A percentile compares a stretch with the other conserved stretches of the same genome.
phyloP scores from a whole-genome alignment of 495 filamentous ascomycete genomes.

The Amniculicola lignicola region DNA sequence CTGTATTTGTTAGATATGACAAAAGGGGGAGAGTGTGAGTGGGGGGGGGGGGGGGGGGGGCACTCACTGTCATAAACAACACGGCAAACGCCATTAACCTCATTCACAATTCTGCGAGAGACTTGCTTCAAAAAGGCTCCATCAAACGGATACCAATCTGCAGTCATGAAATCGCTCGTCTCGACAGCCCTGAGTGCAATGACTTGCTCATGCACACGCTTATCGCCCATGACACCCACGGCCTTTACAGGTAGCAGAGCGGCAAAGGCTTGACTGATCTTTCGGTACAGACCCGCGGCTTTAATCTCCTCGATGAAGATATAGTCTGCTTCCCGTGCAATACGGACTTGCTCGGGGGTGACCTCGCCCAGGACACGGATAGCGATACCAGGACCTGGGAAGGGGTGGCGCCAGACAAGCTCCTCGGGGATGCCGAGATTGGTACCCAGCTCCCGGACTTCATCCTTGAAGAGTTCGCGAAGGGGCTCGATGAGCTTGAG shows the following conservation, averaged over 20 bases:
- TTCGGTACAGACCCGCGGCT: slow-evolving; percentile 76
- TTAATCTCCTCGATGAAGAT: slow-evolving; percentile 87
- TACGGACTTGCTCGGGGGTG: slow-evolving; percentile 71
- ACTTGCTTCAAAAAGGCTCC: slow-evolving; percentile 66
- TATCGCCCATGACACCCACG: slow-evolving; percentile 79
- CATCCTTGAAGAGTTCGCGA: slow-evolving; percentile 78
- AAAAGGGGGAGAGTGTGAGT: background rate
- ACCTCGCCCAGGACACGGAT: slow-evolving; percentile 90
- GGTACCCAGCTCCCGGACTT: slow-evolving; percentile 73
- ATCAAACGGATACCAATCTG: slow-evolving; percentile 64
- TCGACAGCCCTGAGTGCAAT: slow-evolving; percentile 69
- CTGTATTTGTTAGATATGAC: slow-evolving; percentile 33
- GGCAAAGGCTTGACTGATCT: slow-evolving; percentile 82
- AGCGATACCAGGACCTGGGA: slow-evolving; percentile 81
- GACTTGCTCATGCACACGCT: slow-evolving; percentile 58
- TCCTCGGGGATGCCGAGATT: slow-evolving; percentile 72
- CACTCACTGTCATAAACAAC: slow-evolving; percentile 54
- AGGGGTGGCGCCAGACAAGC: slow-evolving; percentile 80
- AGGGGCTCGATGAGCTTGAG: slow-evolving; percentile 78
- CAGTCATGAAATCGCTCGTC: slow-evolving; percentile 84
- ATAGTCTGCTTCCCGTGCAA: slow-evolving; percentile 78
- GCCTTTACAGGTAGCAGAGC: slow-evolving; percentile 67
- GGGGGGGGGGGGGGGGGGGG: background rate
- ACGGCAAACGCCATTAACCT: slow-evolving; percentile 72
- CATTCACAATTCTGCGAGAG: slow-evolving; percentile 74